Evolutionary conservation across 768 basidiomycete species (phyloP), one percentile per base, ranked within the genome.

Genomic region (Mycena maculata): DNA sequence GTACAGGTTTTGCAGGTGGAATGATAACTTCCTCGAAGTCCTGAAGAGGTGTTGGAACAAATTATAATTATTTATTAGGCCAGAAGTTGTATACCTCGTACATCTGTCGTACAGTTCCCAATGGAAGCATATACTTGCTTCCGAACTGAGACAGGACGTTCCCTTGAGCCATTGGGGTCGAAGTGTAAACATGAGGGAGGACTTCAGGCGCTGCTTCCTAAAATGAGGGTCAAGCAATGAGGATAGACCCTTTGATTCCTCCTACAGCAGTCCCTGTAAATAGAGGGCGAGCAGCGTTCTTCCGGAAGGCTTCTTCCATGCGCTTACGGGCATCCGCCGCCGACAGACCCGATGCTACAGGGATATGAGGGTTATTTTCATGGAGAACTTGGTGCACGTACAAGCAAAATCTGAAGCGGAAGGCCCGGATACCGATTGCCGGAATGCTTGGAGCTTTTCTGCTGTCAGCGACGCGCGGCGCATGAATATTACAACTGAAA

Each of bases 111-210:
- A 84, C 83, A 2, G 96, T 98, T 1, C 95, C 98, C 1, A 93
- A 66, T 1, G 98, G 98, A 53, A 99, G 78, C 74, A 90, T 82
- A 74, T 94, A 93, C 72, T 90, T 91, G 60, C 85, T 90, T 12
- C 96, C 95, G 62, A 87, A 80, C 70, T 90, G 84, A 1, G 93
- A 92, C 15, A 95, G 76, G 12, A 90, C 80, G 72, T 87, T 90
- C 2, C 92, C 88, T 68, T 90, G 85, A 6, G 77, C 75, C 48
- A 86, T 79, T 4, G 83, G 79, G 25, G 86, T 82, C 6, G 95
- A 88, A 11, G 92, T 90, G 76, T 97, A 99, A 13, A 99, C 92
- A 81, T 99, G 90, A 0, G 98, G 98, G 20, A 94, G 85, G 39
- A 86, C 75, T 75, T 93, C 90, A 3, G 87, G 82, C 4, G 81